Percentiles rank a stretch among this genome's conserved stretches.
phyloP scores from a whole-genome alignment of 2,329 filamentous ascomycete species.

The Coniochaeta sp. region DNA sequence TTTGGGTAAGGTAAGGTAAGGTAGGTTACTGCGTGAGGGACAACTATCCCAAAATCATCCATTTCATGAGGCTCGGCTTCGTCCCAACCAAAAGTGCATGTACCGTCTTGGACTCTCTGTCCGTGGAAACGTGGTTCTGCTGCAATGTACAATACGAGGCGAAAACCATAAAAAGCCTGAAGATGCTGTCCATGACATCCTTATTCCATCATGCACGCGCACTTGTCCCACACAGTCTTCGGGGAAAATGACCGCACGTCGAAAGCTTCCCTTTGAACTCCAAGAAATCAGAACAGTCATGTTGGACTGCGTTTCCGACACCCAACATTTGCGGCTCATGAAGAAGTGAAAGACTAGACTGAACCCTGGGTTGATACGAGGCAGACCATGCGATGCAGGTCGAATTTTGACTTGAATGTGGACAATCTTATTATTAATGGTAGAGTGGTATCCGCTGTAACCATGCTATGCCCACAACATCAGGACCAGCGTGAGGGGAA shows the following conservation, averaged over 20 bases:
- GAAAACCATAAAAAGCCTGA: neutral
- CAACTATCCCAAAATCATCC: neutral
- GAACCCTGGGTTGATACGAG: neutral
- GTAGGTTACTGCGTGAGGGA: neutral
- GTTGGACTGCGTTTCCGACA: neutral
- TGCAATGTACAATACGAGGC: neutral
- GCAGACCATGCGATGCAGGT: neutral
- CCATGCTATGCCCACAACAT: neutral
- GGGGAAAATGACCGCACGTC: neutral
- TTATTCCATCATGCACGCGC: neutral
- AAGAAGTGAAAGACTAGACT: neutral
- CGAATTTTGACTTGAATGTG: neutral
- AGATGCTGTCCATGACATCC: neutral
- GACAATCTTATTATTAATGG: neutral
- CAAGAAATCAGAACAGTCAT: neutral
- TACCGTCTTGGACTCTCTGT: neutral
- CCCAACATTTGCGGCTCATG: neutral
- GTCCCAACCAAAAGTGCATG: neutral
- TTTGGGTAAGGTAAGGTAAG: too few species aligned
- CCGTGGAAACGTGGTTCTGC: neutral
- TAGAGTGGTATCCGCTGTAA: neutral
- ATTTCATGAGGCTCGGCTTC: neutral
- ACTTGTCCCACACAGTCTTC: neutral
- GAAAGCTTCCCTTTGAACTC: neutral
- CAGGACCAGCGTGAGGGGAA: slow-evolving; percentile 25